Evolutionary conservation across 139 green algal genomes (phyloP).

Genomic region (Picochlorum sp.): DNA sequence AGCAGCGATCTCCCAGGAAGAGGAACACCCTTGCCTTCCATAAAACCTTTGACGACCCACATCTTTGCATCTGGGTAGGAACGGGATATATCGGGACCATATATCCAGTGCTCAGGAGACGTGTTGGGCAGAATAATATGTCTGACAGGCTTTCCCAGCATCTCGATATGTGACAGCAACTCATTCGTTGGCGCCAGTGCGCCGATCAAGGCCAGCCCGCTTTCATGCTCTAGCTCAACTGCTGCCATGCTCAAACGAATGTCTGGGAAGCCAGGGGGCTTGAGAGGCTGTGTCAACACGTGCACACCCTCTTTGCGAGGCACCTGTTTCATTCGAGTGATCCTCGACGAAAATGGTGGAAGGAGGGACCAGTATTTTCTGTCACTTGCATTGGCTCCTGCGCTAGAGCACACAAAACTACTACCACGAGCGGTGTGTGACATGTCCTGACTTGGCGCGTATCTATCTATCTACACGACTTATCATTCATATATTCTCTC

Average conservation of each 20-base stretch:
- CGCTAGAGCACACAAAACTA: too few species aligned
- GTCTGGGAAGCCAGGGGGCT: slow-evolving; percentile 8
- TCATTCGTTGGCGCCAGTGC: slow-evolving; percentile 23
- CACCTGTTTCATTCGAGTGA: slow-evolving; percentile 18
- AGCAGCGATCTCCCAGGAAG: slow-evolving; percentile 15
- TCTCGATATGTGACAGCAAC: slow-evolving; percentile 5
- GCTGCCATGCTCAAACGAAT: slow-evolving; percentile 21
- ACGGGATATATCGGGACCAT: not conserved
- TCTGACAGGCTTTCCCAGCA: slow-evolving; percentile 10
- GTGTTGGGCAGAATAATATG: slow-evolving; percentile 29
- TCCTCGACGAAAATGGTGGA: slow-evolving; percentile 19
- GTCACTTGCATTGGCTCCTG: not conserved
- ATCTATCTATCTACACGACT: too few species aligned
- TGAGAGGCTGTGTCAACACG: slow-evolving; percentile 23
- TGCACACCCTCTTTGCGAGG: slow-evolving; percentile 10
- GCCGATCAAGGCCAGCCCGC: slow-evolving; percentile 12
- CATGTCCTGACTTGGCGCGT: too few species aligned
- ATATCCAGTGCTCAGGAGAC: slow-evolving; percentile 32
- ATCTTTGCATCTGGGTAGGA: slow-evolving; percentile 23
- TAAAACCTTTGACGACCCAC: slow-evolving; percentile 21
- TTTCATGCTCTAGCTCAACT: slow-evolving; percentile 10
- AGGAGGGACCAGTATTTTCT: slow-evolving; percentile 19
- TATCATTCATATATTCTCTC: too few species aligned
- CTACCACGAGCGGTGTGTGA: too few species aligned
- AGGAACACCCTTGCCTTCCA: slow-evolving; percentile 23